Evolutionary conservation across 495 filamentous ascomycete species (phyloP).

Genomic region (Penicillium ochrochloron): DNA sequence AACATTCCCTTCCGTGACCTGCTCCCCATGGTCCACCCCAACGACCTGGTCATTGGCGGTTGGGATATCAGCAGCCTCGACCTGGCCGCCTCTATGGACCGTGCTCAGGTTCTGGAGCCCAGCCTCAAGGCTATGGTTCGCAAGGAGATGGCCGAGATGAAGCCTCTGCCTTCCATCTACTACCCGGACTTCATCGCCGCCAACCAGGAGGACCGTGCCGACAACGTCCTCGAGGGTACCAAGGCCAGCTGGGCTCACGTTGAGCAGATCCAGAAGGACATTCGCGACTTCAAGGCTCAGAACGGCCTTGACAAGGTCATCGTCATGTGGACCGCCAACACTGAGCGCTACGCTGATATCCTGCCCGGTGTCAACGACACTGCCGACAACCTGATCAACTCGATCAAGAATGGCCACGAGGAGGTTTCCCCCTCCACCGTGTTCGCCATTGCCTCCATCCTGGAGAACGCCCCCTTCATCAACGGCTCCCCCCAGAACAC

Average conservation of each 20-base stretch:
- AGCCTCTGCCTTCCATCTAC: slow-evolving; percentile 93
- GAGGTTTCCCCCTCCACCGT: slow-evolving; percentile 94
- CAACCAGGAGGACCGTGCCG: slow-evolving; percentile 96
- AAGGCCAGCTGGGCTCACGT: slow-evolving; percentile 88
- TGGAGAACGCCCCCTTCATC: slow-evolving; percentile 93
- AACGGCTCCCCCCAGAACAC: slow-evolving; percentile 99
- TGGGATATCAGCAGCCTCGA: slow-evolving; percentile 96
- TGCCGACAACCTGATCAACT: slow-evolving; percentile 85
- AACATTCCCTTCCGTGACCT: slow-evolving; percentile 95
- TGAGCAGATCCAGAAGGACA: slow-evolving; percentile 92
- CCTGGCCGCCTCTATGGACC: slow-evolving; percentile 91
- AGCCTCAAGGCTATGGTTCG: slow-evolving; percentile 84
- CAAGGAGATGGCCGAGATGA: slow-evolving; percentile 91
- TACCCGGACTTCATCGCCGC: slow-evolving; percentile 99
- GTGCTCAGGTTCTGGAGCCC: slow-evolving; percentile 91
- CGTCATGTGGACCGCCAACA: slow-evolving; percentile 98
- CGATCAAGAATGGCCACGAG: slow-evolving; percentile 82
- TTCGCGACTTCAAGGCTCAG: slow-evolving; percentile 89
- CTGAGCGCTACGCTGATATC: slow-evolving; percentile 92
- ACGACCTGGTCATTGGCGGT: slow-evolving; percentile 92
- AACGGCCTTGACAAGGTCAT: slow-evolving; percentile 94
- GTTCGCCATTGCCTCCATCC: slow-evolving; percentile 91
- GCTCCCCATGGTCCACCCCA: slow-evolving; percentile 96
- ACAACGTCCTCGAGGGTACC: slow-evolving; percentile 83
- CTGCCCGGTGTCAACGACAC: slow-evolving; percentile 93